Base-by-base conservation (phyloP, 1,139 yeast species). In the Yamadazyma diospyri region DNA sequence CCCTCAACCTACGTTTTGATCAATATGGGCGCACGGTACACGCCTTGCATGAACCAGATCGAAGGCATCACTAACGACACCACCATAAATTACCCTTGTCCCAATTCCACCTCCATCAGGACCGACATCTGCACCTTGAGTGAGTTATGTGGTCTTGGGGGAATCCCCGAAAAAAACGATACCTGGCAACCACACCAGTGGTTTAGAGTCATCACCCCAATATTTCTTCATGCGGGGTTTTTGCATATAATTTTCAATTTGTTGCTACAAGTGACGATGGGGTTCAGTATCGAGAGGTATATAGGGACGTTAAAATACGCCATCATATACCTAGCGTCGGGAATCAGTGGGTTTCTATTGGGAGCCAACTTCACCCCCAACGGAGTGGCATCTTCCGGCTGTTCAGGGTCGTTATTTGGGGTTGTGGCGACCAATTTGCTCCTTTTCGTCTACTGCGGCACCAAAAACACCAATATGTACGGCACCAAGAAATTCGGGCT, bases 201-300 rank as follows among this genome's bases (percentile, higher is more conserved):
- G 82, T 82, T 81, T 69, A 57, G 92, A 33, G 59, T 82, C 30
- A 63, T 82, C 30, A 72, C 78, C 7, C 86, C 92, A 1, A 79
- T 81, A n/a, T 82, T 82, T 46, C 51, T 82, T 34, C 92, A 82
- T 50, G 88, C 87, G 4, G 92, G 92, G 0, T 71, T 82, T 43
- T 55, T 82, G 29, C 92, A 82, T 51, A 79, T 82, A 25, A 55
- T 77, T 20, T 78, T 80, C 65, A 82, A 82, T 50, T 51, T 82
- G 47, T 44, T 80, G 26, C 57, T 81, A 23, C 89, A 82, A 53
- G 51, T 79, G 13, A 61, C 73, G 13, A 65, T 81, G 64, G 92
- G 88, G 0, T 60, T 75, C 6, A 69, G 76, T 18, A 66, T 81
- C n/a, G 92, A 82, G 52, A 55, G 70, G 37, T 56, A 61, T 32